Evolutionary conservation across 192 early-diverging fungal genomes (phyloP), one percentile per base, ranked within the genome.

Genomic region (Coemansia sp.): DNA sequence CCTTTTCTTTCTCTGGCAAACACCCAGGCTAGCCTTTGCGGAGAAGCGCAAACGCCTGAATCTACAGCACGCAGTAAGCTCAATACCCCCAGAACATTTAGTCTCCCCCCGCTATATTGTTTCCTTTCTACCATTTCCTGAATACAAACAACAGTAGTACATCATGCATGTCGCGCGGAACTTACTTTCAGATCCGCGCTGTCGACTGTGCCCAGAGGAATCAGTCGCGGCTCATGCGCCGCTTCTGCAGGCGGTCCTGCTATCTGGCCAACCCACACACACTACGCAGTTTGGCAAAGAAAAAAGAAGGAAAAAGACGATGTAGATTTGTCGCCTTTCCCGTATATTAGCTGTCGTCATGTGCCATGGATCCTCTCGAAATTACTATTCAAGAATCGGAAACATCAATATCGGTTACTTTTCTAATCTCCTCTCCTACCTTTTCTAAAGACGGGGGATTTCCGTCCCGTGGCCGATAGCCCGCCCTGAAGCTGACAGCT

Each of bases 41-140:
- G 20, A 81, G 69, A 62, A 72, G 72, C 60, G 78, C 78, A 67
- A 81, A 66, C 8, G 63, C 69, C 59, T 81, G 78, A n/a, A 73
- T 41, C 76, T 77, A 77, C 69, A 76, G 26, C n/a, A 26, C 24
- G 21, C 43, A 45, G 23, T 34, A 63, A n/a, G 14, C 24, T 5
- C 44, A 45, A 12, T 16, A 48, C n/a, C 23, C 23, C 60, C 43
- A 62, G 60, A 45, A n/a, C 18, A 59, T 53, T 53, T 53, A 53
- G 51, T 26, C 8, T 11, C 51, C 51, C 21, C 7, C 51, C 39
- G 39, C 39, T 41, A 5, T 30, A 30, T 2, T 49, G 46, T 20
- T 20, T 18, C 46, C 39, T 41, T 41, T 49, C 20, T 2, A 14
- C 53, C 33, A 9, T 41, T 35, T 26, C 41, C 0, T 21, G 15